Evolutionary conservation across 2,329 filamentous ascomycete genomes (phyloP), one percentile per base, ranked within the genome.

Genomic region (Pseudocercospora macadamiae): DNA sequence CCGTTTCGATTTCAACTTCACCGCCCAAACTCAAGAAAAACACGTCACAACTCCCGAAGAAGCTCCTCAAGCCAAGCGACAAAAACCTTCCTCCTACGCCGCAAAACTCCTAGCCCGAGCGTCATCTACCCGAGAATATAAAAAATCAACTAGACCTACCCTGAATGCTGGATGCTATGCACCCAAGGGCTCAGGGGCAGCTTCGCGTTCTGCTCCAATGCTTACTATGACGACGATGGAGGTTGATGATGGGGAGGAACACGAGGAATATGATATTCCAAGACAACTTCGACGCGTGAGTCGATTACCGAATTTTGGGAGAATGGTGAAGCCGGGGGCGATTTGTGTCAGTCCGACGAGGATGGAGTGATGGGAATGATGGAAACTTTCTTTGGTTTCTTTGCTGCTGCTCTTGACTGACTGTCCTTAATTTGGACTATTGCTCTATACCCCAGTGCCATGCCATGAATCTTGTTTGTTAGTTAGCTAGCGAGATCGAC

Each of bases 1-100:
- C 5, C 12, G 18, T 18, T 34, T 51, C 47, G 47, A 51, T n/a
- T 51, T 34, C 47, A 34, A 32, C 26, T 51, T 51, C 28, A 34
- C 19, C 4, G 25, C n/a, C 26, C 30, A 21, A n/a, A n/a, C n/a
- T n/a, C 28, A 4, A 16, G 14, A 34, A 53, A n/a, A 8, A n/a
- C 45, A 14, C 23, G 26, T 25, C 25, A 6, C 19, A 5, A 3
- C 39, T 25, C 18, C 39, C 39, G 16, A 9, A 4, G 8, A 45
- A 21, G 4, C 39, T 25, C 39, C 36, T 39, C 36, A 6, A 6
- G 39, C 39, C 18, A 28, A 49, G n/a, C 45, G 25, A 5, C 45
- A 49, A 5, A 49, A 49, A 14, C 45, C 45, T 14, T 49, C 26
- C 1, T 18, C 23, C 4, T 32, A 49, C 21, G 26, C 44, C 3